A percentile compares a stretch with the other conserved stretches of the same genome.
phyloP scores from a whole-genome alignment of 1,284 basidiomycete genomes.

The Cryptococcus sp. region DNA sequence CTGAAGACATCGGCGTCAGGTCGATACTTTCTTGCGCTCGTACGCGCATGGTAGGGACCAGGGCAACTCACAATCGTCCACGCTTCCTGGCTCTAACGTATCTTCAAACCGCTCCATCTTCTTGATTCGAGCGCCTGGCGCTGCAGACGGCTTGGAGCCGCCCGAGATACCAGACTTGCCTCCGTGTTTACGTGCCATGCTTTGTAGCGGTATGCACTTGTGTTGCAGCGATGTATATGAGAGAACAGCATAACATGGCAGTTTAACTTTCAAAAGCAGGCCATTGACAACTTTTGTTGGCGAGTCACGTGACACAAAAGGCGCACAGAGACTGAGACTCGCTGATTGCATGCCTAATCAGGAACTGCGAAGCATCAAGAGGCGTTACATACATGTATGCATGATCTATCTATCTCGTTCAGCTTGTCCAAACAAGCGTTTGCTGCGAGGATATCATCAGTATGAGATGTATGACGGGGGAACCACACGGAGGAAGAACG shows the following conservation, averaged over 20 bases:
- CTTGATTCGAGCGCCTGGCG: constrained; percentile 37
- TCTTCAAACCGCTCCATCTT: constrained; percentile 53
- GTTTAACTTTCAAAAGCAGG: not conserved
- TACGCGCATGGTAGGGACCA: not conserved
- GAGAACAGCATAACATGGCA: not conserved
- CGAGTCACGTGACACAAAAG: not conserved
- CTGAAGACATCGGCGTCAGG: constrained; percentile 19
- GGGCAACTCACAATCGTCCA: constrained; percentile 51
- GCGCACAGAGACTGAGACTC: too few species aligned
- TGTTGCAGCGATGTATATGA: not conserved
- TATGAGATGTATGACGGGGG: not conserved
- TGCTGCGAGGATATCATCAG: constrained; percentile 8
- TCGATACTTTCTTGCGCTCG: not conserved
- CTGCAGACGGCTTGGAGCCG: constrained; percentile 17
- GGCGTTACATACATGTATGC: not conserved
- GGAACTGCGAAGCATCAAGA: too few species aligned
- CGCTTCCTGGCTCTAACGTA: constrained; percentile 52
- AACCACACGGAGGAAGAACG: not conserved
- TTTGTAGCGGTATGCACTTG: not conserved
- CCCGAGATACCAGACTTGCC: constrained; percentile 13
- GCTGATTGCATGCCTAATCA: too few species aligned
- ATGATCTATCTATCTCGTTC: constrained; percentile 7
- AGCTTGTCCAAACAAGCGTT: constrained; percentile 26
- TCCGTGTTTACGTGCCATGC: constrained; percentile 21
- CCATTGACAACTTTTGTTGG: not conserved